Percentiles rank a stretch among this genome's conserved stretches.
phyloP scores from a whole-genome alignment of 2,329 filamentous ascomycete species.

The Coccinonectria pachysandricola region DNA sequence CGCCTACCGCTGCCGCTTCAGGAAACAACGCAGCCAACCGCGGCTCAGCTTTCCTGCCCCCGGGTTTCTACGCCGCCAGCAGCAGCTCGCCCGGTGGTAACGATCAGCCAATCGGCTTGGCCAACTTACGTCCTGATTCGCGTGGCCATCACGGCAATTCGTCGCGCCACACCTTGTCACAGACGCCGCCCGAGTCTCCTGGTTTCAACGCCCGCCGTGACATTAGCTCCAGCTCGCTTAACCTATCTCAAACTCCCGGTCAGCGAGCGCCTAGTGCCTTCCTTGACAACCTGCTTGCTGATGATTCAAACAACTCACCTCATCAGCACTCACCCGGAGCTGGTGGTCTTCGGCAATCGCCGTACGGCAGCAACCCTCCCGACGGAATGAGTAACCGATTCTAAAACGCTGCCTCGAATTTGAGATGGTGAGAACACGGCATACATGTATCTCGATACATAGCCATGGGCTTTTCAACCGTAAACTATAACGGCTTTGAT shows the following conservation, averaged over 20 bases:
- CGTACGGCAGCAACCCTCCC: conserved; percentile 13
- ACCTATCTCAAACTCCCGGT: conserved; percentile 49
- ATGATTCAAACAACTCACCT: conserved; percentile 47
- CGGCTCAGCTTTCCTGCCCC: conserved; percentile 72
- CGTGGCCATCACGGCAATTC: conserved; percentile 34
- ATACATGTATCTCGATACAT: too few relatives aligned
- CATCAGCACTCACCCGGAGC: conserved; percentile 28
- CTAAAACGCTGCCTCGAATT: too few relatives aligned
- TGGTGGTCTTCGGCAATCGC: conserved; percentile 10
- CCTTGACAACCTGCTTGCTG: conserved; percentile 80
- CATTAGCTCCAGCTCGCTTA: conserved; percentile 55
- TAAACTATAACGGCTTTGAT: too few relatives aligned
- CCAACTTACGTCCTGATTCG: conserved; percentile 50
- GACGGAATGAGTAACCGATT: too few relatives aligned
- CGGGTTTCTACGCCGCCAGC: conserved; percentile 79
- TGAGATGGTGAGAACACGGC: too few relatives aligned
- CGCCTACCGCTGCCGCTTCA: conserved; percentile 69
- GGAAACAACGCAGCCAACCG: conserved; percentile 54
- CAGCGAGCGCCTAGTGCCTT: conserved; percentile 78
- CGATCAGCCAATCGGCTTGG: conserved; percentile 47
- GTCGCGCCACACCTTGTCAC: conserved; percentile 34
- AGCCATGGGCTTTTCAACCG: too few relatives aligned
- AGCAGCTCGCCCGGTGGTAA: conserved; percentile 39
- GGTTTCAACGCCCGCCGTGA: conserved; percentile 38
- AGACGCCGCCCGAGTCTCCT: conserved; percentile 57